Evolutionary conservation across 495 filamentous ascomycete genomes (phyloP), one percentile per base, ranked within the genome.

Genomic region (Hypoxylon cercidicola): DNA sequence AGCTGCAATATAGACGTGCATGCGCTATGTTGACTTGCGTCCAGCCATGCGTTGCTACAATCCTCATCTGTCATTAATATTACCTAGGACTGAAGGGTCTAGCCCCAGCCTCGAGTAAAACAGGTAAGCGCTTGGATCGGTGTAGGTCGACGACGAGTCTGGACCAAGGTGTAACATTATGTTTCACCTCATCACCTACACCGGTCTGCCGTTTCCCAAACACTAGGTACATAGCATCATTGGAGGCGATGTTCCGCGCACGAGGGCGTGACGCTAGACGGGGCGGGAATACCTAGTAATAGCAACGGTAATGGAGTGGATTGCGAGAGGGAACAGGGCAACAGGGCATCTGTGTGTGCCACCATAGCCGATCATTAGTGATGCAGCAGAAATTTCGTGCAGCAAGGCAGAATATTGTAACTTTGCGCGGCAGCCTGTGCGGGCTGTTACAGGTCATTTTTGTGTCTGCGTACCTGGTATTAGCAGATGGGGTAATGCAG

Each of bases 351-450:
- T 11, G 55, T 55, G 16, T 11, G 55, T 55, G 30, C 51, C 44
- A 55, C 54, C 32, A 19, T 28, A 51, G 49, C 45, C 60, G 65
- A 56, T 53, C 37, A 47, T 45, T 50, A 55, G 50, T 41, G 30
- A 52, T 46, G 40, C 25, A 52, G 44, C 35, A 56, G 55, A 46
- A 35, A 68, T 68, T 60, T 39, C 47, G 44, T 63, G 55, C 64
- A 59, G 64, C 20, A 46, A 63, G 55, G 53, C 54, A 63, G 50
- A 45, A 54, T 58, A 58, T 55, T 60, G 49, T 34, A 55, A 60
- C 9, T 63, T 47, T 51, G 39, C 43, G 13, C 49, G 30, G 46
- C 46, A 60, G 55, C 48, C 25, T 54, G 55, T 50, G 54, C 47
- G 43, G 49, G 37, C 55, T 30, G 62, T 60, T 44, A 52, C 37